These are phyloP conservation scores for Cryptococcus sp. DNA, from an alignment of 1,284 basidiomycete genomes.

Conservation along the genomic window DNA sequence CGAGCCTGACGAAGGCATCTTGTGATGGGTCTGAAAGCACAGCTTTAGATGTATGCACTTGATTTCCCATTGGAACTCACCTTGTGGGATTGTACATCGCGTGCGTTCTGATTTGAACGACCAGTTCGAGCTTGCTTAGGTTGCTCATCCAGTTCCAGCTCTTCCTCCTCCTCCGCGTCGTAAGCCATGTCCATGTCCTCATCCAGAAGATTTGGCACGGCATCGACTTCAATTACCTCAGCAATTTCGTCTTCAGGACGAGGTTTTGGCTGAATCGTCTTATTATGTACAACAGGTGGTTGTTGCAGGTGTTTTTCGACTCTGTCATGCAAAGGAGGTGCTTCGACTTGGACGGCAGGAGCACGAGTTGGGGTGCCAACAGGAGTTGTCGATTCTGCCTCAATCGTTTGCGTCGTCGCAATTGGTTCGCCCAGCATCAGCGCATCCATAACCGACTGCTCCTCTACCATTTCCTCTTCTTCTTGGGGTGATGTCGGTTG, in stretches of 20 bases:
- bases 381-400: constrained; percentile 23
- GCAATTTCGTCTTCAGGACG: neutral
- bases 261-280: neutral
- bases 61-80: constrained; percentile 4
- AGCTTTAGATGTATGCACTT: neutral
- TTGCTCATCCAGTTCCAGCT: constrained; percentile 14
- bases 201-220: constrained; percentile 1
- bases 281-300: neutral
- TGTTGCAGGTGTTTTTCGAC: constrained; percentile 19
- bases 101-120: no score
- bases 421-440: constrained; percentile 2
- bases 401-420: constrained; percentile 2
- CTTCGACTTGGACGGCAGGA: neutral
- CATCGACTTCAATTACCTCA: neutral
- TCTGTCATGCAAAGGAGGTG: constrained; percentile 13
- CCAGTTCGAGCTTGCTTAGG: no score
- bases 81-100: constrained; percentile 7
- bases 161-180: constrained; percentile 9
- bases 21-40: constrained; percentile 10
- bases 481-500: constrained; percentile 11
- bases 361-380: constrained; percentile 17
- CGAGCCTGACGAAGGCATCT: constrained; percentile 12
- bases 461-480: constrained; percentile 22
- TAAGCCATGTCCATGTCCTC: constrained; percentile 1
- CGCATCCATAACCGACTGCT: constrained; percentile 17